Evolutionary conservation across 306 rosid species (phyloP).

Genomic region (Hippophae tibetana): DNA sequence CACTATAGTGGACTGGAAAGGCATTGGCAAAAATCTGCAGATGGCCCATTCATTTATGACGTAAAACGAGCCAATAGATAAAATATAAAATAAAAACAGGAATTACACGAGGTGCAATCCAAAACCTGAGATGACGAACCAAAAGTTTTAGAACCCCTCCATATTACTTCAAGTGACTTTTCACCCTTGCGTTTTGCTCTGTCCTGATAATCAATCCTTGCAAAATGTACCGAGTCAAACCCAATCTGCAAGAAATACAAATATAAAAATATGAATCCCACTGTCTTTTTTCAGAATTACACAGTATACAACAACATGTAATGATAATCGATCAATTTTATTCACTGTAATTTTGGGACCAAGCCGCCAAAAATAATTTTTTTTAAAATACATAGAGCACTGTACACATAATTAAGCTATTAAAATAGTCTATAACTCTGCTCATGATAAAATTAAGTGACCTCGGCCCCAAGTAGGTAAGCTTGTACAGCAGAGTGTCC

Average conservation of each 20-base stretch:
- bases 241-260: conserved; percentile 48
- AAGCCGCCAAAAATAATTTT: no score
- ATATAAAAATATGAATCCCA: conserved; percentile 1
- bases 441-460: conserved; percentile 1
- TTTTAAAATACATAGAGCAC: background rate
- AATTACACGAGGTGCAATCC: conserved; percentile 9
- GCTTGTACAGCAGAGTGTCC: conserved; percentile 92
- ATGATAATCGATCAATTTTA: background rate
- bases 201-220: conserved; percentile 85
- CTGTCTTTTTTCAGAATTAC: background rate
- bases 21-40: conserved; percentile 74
- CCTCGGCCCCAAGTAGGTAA: conserved; percentile 75
- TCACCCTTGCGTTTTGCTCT: conserved; percentile 57
- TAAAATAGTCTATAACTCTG: background rate
- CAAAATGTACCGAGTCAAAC: conserved; percentile 88
- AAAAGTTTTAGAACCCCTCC: conserved; percentile 82
- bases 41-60: conserved; percentile 6
- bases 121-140: conserved; percentile 77
- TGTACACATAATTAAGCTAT: background rate
- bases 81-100: background rate
- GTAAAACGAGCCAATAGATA: conserved; percentile 11
- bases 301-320: background rate
- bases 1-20: conserved; percentile 64
- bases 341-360: no score
- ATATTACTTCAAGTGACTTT: conserved; percentile 82